Base-by-base conservation (phyloP, 1,284 basidiomycete species). In the Boletellus deceptivus region DNA sequence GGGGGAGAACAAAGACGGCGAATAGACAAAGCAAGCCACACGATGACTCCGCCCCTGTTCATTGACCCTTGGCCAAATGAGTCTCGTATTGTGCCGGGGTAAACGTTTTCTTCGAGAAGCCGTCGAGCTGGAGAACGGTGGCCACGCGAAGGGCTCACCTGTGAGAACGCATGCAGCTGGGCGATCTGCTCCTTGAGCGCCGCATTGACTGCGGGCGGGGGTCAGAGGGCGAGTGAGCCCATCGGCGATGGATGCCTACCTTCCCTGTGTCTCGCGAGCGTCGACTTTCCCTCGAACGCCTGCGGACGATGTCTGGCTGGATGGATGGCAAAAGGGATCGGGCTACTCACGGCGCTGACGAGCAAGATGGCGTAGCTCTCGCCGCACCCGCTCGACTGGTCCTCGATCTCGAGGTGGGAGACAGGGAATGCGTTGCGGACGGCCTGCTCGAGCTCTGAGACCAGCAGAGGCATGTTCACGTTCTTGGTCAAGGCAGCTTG, bases 101-200 rank as follows among this genome's bases (percentile, higher is more conserved):
- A 54, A 84, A 81, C 2, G 85, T 84, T 83, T 84, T 89, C 87
- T 89, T 57, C 40, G 34, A 39, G 9, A 24, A 41, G 14, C 51
- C 43, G 52, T 6, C 31, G 11, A 24, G 6, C 27, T 42, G 48
- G 29, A 33, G 35, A 9, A 29, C 1, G 17, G 6, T 0, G 29
- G 11, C 25, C 14, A 24, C 3, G 5, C 2, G 14, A 13, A 16
- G 50, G 44, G 31, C 72, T 49, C 56, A 89, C 89, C 82, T 91
- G 89, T 9, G 89, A 89, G 68, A 91, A 91, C 4, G 89, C 89
- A 60, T 91, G 89, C 78, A 91, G 84, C 54, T 85, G 78, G 0
- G 84, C 73, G 51, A 91, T 90, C 59, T 90, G 75, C 7, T 72
- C 70, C 70, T 87, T 91, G 62, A 91, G 64, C 13, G 83, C 59